Base-by-base conservation (phyloP, 2,329 filamentous ascomycete species). In the Amauroascus verrucosus region DNA sequence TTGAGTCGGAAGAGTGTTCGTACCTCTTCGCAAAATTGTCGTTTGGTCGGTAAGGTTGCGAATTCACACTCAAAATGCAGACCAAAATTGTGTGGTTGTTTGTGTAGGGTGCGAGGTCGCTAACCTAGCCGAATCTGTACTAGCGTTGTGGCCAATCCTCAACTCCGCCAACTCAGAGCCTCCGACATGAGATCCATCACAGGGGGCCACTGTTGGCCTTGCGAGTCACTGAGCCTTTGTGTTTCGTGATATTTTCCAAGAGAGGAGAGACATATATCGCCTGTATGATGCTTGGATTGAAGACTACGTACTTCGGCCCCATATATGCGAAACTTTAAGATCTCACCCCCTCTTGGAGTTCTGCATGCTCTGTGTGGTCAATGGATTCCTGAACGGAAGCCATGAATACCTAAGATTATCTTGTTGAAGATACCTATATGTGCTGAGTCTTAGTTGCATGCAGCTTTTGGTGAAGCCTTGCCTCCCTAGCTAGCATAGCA, bases 21-120 rank as follows among this genome's bases (percentile, higher is more conserved):
- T 71, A 72, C 70, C 70, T 71, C 62, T 69, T 68, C 56, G 50
- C 67, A 64, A 67, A 67, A 63, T 70, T 70, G 68, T 67, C 67
- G 66, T 64, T 65, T 66, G 49, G 53, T 57, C 46, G 57, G 53
- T 48, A 55, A 63, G 63, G 64, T 66, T 69, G 51, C 67, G 66
- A 70, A 70, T 70, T 69, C 66, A 59, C 60, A 32, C 33, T 53
- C 51, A 38, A 53, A 53, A 59, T 43, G 43, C 60, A 63, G 64
- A 65, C 64, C 61, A 63, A 62, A 52, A 51, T 40, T 71, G 68
- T 72, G 70, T 71, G 70, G 68, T 67, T 64, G 43, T 70, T 71
- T 70, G 68, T 68, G 68, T 66, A 70, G 67, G 69, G 68, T 64
- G 68, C 60, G 62, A 22, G 13, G 65, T 72, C 70, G 69, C 69